Evolutionary conservation across 2,329 filamentous ascomycete genomes (phyloP), one percentile per base, ranked within the genome.

Genomic region (Dactylellina sp.): DNA sequence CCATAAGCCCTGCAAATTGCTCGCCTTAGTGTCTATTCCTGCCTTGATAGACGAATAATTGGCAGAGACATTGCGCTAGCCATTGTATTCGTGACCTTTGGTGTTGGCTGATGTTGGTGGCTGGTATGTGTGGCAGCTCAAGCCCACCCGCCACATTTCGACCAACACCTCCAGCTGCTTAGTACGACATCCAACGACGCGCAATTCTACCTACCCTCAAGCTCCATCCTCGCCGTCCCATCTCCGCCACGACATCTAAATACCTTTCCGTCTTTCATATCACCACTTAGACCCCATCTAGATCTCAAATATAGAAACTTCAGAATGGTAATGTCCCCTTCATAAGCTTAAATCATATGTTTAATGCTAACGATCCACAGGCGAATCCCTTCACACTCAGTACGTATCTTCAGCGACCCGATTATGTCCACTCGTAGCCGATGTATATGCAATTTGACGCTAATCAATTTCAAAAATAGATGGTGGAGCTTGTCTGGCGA

Each of bases 301-400:
- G 16, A 60, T 16, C 39, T 32, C 35, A 50, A 32, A 47, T 22
- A 24, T 37, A 14, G 14, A 12, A 40, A 9, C 39, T 55, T 47
- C 52, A 49, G 53, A 18, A 72, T 72, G 68, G 68, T 72, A 25
- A 65, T 14, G 7, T 37, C 35, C 22, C 20, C 22, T 7, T 39
- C 42, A 24, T 18, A 59, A 52, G 32, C 44, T 46, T 6, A n/a
- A 44, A 53, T 46, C 50, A 49, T 46, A 44, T 39, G n/a, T 22
- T 16, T 18, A 12, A 11, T 46, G 52, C 71, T 75, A 75, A 68
- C 56, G 16, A 14, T 40, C 42, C 20, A 28, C 39, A 75, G 71
- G 57, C 71, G 63, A 75, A 75, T 47, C 71, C 71, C 39, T 75
- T 75, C 63, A 70, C 71, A 25, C 64, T 68, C 14, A 75, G 71